Evolutionary conservation across 176 grass and related monocot species (phyloP).

Genomic region (Eragrostis curvula): DNA sequence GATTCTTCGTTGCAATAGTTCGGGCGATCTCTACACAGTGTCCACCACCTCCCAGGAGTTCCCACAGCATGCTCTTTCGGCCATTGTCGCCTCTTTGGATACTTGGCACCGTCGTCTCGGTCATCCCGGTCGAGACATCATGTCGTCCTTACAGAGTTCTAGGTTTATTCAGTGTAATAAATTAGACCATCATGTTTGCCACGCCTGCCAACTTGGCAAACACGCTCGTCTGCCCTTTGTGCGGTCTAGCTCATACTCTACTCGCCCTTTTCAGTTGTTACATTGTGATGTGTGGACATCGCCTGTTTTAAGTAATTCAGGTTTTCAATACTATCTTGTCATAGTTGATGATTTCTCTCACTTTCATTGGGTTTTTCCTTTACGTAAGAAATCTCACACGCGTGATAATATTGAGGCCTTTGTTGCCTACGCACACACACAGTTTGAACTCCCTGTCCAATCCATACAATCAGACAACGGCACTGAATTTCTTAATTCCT

Average conservation of each 20-base stretch:
- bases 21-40: not conserved
- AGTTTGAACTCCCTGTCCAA: not conserved
- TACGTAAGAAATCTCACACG: not conserved
- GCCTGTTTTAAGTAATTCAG: not conserved
- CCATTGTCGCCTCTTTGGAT: too few relatives aligned
- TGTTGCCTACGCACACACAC: not conserved
- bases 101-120: not conserved
- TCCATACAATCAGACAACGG: not conserved
- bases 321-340: not conserved
- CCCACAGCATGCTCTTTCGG: too few relatives aligned
- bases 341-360: not conserved
- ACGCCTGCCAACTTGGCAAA: not conserved
- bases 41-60: too few relatives aligned
- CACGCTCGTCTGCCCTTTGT: not conserved
- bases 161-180: not conserved
- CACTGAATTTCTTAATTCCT: not conserved
- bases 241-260: not conserved
- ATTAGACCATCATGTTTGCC: not conserved
- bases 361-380: not conserved
- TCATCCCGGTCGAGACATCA: accelerated
- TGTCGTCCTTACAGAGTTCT: not conserved
- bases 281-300: not conserved
- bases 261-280: not conserved
- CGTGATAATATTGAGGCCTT: not conserved
- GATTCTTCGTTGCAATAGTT: not conserved